These are phyloP conservation scores for Rhododendron simsii DNA, from an alignment of 148 eudicot genomes.

Conservation along the genomic window DNA sequence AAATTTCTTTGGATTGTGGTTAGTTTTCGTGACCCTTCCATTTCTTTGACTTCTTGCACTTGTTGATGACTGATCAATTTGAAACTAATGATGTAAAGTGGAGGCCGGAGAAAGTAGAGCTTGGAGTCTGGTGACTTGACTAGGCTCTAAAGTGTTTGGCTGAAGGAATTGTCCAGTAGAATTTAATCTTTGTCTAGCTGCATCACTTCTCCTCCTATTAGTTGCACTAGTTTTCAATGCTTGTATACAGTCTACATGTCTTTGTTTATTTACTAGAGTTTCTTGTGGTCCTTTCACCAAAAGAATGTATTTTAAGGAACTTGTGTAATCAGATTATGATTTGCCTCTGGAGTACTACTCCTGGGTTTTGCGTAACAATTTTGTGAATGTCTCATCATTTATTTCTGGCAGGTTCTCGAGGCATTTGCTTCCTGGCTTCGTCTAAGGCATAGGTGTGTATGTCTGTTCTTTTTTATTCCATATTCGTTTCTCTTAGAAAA, in stretches of 20 bases:
- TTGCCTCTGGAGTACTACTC: neutral
- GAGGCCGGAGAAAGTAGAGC: neutral
- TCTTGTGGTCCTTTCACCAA: neutral
- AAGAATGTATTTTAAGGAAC: neutral
- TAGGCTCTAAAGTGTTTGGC: neutral
- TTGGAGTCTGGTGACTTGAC: neutral
- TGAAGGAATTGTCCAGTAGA: neutral
- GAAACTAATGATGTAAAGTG: neutral
- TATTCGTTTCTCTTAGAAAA: neutral
- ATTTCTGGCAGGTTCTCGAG: slow-evolving; percentile 76
- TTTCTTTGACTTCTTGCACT: slow-evolving; percentile 6
- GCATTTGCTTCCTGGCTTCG: slow-evolving; percentile 99
- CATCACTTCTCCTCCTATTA: neutral
- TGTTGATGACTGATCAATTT: neutral
- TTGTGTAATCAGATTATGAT: neutral
- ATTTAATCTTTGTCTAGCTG: neutral
- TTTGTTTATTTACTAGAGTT: neutral
- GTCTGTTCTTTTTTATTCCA: slow-evolving; percentile 2
- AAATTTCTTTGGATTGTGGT: neutral
- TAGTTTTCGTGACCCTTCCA: slow-evolving; percentile 10
- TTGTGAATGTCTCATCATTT: neutral
- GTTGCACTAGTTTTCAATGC: neutral
- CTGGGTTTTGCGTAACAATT: neutral
- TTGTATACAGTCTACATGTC: neutral
- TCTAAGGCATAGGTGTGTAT: slow-evolving; percentile 72